Percentiles rank a stretch among this genome's conserved stretches.
Conservation (phyloP, 371 early-diverging fungal species). For the Mortierella sp. region DNA sequence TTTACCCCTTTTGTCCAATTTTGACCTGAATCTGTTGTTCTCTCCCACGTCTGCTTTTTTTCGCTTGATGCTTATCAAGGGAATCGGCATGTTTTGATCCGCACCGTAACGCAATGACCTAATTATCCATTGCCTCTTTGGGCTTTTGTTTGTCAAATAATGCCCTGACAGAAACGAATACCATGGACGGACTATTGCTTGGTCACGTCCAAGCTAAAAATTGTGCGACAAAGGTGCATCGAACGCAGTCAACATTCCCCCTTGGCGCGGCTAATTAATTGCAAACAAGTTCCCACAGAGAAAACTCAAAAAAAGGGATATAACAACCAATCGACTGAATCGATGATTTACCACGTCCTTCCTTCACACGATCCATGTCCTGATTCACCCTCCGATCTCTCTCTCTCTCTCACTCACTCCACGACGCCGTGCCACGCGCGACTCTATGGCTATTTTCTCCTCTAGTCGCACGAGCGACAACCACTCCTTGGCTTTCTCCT, state of each 20-base stretch:
- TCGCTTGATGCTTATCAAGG: too few relatives aligned
- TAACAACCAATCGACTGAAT: too few relatives aligned
- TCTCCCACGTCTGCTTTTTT: too few relatives aligned
- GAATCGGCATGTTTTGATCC: background rate
- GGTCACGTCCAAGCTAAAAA: too few relatives aligned
- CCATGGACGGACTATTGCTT: too few relatives aligned
- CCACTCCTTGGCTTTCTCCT: background rate
- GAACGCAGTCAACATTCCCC: background rate
- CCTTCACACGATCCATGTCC: background rate
- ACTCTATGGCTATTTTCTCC: background rate
- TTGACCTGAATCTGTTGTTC: too few relatives aligned
- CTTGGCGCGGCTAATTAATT: slow-evolving; percentile 1
- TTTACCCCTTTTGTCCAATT: too few relatives aligned
- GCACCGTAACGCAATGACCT: background rate
- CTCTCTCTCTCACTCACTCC: background rate
- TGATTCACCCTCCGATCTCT: background rate
- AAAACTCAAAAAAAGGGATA: background rate
- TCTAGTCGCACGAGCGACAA: background rate
- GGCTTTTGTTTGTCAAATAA: background rate
- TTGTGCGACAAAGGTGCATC: background rate
- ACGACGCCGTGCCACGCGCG: background rate
- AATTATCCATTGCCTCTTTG: background rate
- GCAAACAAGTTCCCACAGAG: background rate
- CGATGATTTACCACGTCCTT: too few relatives aligned
- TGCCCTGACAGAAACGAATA: too few relatives aligned